These are phyloP conservation scores for Rhododendron henanense DNA, from an alignment of 148 eudicot species.

Conservation along the genomic window DNA sequence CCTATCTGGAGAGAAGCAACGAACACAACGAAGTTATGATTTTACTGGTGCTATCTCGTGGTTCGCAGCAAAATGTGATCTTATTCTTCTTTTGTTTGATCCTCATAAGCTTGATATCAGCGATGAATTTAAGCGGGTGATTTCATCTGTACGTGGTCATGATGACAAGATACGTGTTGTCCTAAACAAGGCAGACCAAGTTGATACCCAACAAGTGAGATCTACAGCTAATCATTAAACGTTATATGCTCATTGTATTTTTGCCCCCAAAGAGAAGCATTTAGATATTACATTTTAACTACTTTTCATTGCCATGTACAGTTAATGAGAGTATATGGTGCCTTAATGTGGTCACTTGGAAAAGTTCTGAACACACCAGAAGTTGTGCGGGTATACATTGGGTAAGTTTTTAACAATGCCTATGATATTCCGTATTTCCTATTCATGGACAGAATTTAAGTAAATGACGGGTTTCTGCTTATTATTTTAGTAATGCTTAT, in stretches of 20 bases:
- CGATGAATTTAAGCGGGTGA: constrained; percentile 93
- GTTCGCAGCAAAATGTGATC: constrained; percentile 99
- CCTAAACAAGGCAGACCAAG: constrained; percentile 94
- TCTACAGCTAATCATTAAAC: background rate
- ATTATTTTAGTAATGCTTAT: background rate
- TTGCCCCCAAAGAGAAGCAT: background rate
- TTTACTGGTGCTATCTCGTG: constrained; percentile 98
- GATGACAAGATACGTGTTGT: constrained; percentile 96
- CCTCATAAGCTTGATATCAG: constrained; percentile 99
- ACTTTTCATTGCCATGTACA: constrained; percentile 23
- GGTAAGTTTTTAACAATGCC: constrained; percentile 39
- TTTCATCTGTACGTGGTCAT: constrained; percentile 88
- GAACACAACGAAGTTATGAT: constrained; percentile 94
- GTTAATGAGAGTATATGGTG: constrained; percentile 99
- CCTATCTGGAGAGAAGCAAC: constrained; percentile 95
- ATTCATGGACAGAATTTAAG: background rate
- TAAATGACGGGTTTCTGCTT: background rate
- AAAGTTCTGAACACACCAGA: constrained; percentile 97
- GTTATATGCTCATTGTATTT: background rate
- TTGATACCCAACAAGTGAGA: constrained; percentile 93
- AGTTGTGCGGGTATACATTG: constrained; percentile 92
- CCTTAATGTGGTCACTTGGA: constrained; percentile 99
- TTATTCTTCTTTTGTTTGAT: constrained; percentile 87
- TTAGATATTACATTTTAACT: background rate
- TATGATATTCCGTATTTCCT: background rate